These are phyloP conservation scores for Candida piceae DNA, from an alignment of 805 yeast genomes.

Conservation along the genomic window DNA sequence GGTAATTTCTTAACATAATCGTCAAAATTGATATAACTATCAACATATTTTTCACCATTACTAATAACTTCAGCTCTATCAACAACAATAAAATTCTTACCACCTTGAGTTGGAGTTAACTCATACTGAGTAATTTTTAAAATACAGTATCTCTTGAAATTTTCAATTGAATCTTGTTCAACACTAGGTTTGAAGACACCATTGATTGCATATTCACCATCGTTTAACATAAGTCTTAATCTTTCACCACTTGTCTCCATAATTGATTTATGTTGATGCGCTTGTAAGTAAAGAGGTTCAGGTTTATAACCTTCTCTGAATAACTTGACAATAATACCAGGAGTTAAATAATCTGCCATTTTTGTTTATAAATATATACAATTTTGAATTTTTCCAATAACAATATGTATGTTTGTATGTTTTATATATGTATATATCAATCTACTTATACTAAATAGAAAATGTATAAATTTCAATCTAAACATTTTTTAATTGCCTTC, in stretches of 20 bases:
- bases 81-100: constrained; percentile 26
- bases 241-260: constrained; percentile 38
- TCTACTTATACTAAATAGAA: too few relatives aligned
- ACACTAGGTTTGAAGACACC: constrained; percentile 47
- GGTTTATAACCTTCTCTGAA: constrained; percentile 19
- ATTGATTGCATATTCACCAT: constrained; percentile 46
- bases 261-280: constrained; percentile 27
- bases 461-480: too few relatives aligned
- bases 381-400: too few relatives aligned
- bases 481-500: too few relatives aligned
- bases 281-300: constrained; percentile 23
- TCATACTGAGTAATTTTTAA: constrained; percentile 20
- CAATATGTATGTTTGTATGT: too few relatives aligned
- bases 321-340: constrained; percentile 20
- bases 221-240: constrained; percentile 44
- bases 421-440: too few relatives aligned
- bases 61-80: constrained; percentile 27
- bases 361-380: too few relatives aligned
- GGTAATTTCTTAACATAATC: constrained; percentile 57
- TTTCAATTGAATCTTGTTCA: constrained; percentile 24
- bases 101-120: constrained; percentile 21
- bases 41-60: constrained; percentile 30
- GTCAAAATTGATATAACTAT: constrained; percentile 35
- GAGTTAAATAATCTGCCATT: constrained; percentile 18
- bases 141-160: constrained; percentile 22